Conservation (phyloP, 2,329 filamentous ascomycete genomes). For the Emericellopsis atlantica region DNA sequence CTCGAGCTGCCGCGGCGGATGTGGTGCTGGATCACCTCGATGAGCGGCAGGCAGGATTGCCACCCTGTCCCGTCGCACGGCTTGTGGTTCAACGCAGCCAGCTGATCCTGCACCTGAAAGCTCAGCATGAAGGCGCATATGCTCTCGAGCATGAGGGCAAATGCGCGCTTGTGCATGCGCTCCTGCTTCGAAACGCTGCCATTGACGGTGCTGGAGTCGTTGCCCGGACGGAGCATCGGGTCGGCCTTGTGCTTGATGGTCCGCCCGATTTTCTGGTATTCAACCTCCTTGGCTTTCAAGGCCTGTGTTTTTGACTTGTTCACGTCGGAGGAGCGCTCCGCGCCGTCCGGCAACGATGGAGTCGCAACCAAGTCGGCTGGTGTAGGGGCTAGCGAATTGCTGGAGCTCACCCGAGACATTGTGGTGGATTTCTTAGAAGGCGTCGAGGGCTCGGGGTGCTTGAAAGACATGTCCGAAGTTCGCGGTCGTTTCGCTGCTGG, state of each 20-base stretch:
- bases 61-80: background rate
- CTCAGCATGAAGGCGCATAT: background rate
- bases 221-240: background rate
- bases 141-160: background rate
- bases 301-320: background rate
- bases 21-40: constrained; percentile 24
- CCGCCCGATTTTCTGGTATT: background rate
- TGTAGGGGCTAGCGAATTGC: constrained; percentile 37
- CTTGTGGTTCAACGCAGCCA: background rate
- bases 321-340: background rate
- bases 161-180: background rate
- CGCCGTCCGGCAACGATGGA: background rate
- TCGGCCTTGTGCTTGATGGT: background rate
- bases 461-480: constrained; percentile 23
- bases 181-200: background rate
- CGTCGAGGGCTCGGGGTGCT: constrained; percentile 29
- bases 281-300: background rate
- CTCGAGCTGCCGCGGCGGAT: constrained; percentile 18
- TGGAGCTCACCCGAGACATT: constrained; percentile 42
- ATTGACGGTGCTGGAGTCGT: background rate
- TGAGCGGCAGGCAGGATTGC: constrained; percentile 26
- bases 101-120: background rate
- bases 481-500: constrained; percentile 25
- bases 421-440: constrained; percentile 36
- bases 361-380: constrained; percentile 27